Percentiles rank a stretch among this genome's conserved stretches.
These are phyloP conservation scores for Suillus subaureus DNA, from an alignment of 768 basidiomycete genomes.

Conservation along the genomic window DNA sequence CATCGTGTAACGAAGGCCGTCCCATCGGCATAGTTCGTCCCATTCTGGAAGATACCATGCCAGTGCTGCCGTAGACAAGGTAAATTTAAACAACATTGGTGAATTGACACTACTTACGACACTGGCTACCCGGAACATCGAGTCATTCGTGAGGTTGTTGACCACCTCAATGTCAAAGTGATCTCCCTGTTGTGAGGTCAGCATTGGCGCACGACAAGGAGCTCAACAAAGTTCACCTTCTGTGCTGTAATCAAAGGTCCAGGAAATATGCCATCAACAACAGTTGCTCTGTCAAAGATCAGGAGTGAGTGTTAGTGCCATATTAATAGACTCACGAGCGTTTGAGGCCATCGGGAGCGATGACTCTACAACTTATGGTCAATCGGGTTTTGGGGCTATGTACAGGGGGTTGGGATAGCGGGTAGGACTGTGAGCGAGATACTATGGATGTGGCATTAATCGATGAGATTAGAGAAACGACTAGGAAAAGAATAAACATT, in stretches of 20 bases:
- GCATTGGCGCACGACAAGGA: not conserved
- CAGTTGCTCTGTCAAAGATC: slow-evolving; percentile 34
- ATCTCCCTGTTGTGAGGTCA: slow-evolving; percentile 33
- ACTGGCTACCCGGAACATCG: slow-evolving; percentile 52
- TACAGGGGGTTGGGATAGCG: slow-evolving; percentile 14
- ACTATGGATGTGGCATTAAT: slow-evolving; percentile 19
- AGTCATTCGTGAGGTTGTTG: slow-evolving; percentile 45
- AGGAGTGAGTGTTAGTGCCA: not conserved
- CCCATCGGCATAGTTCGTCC: slow-evolving; percentile 49
- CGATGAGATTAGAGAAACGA: slow-evolving; percentile 11
- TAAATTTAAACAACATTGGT: not conserved
- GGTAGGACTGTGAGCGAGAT: slow-evolving; percentile 16
- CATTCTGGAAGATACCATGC: slow-evolving; percentile 52
- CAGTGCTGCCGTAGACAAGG: slow-evolving; percentile 43
- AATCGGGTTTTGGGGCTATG: slow-evolving; percentile 28
- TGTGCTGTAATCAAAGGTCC: slow-evolving; percentile 44
- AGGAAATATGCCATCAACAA: slow-evolving; percentile 46
- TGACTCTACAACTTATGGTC: slow-evolving; percentile 38
- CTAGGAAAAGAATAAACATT: slow-evolving; percentile 14
- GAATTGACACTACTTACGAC: slow-evolving; percentile 39
- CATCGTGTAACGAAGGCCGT: slow-evolving; percentile 37
- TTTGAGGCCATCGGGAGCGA: slow-evolving; percentile 52
- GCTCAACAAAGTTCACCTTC: slow-evolving; percentile 30
- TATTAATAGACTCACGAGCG: slow-evolving; percentile 33
- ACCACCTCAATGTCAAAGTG: slow-evolving; percentile 47